These are phyloP conservation scores for Anthracocystis walkeri DNA, from an alignment of 1,284 basidiomycete species.

Conservation along the genomic window DNA sequence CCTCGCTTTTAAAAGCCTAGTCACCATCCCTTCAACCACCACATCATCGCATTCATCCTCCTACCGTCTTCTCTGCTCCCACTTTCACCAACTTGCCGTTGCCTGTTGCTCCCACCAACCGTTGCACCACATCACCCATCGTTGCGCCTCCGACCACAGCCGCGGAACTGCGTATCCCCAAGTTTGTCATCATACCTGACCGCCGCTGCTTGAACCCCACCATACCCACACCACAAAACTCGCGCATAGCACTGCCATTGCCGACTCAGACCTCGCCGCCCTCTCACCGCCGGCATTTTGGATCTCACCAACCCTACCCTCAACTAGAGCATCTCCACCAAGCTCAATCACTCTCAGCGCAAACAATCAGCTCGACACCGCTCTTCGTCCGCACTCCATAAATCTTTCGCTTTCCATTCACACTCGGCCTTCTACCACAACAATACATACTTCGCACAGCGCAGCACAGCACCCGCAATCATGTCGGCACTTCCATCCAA, in stretches of 20 bases:
- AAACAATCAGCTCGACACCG: background rate
- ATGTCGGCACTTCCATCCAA: constrained; percentile 31
- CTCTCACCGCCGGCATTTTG: background rate
- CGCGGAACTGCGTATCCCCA: background rate
- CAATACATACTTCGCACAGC: background rate
- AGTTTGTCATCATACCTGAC: background rate
- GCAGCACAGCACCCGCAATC: background rate
- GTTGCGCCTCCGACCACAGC: background rate
- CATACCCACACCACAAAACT: constrained; percentile 5
- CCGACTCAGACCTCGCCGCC: background rate
- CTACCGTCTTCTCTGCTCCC: background rate
- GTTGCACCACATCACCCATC: background rate
- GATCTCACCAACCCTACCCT: background rate
- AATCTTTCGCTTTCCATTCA: background rate
- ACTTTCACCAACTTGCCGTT: background rate
- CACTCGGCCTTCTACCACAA: background rate
- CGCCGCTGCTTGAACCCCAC: constrained; percentile 1
- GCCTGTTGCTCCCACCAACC: background rate
- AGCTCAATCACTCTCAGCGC: background rate
- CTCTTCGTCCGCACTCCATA: background rate
- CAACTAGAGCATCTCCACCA: background rate
- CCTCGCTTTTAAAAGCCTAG: background rate
- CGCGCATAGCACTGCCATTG: background rate
- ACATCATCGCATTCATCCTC: background rate
- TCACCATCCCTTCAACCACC: background rate